Conservation (phyloP, 768 basidiomycete species). For the Mycena sanguinolenta region DNA sequence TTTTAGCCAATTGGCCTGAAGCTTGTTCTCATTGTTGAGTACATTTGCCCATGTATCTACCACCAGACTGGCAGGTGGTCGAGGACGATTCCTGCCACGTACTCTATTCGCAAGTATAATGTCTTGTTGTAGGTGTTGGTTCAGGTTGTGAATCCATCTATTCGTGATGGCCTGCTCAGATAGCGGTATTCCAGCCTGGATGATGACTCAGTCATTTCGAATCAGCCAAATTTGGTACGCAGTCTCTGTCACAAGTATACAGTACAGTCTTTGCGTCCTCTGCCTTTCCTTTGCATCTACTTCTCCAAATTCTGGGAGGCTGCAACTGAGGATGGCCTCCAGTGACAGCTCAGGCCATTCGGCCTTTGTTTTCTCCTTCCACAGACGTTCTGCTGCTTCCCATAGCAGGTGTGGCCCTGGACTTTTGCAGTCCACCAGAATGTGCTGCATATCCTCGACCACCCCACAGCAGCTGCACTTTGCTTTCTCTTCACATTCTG, state of each 20-base stretch:
- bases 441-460: too few species aligned
- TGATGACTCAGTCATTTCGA: neutral
- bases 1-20: neutral
- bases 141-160: constrained; percentile 31
- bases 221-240: neutral
- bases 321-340: too few species aligned
- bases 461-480: neutral
- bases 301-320: neutral
- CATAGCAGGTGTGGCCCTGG: neutral
- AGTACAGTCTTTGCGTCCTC: neutral
- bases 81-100: neutral
- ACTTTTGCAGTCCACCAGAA: neutral
- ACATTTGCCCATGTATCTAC: too few species aligned
- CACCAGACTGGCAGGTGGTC: neutral
- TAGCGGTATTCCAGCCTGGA: neutral
- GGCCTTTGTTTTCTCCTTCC: neutral
- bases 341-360: neutral
- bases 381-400: neutral
- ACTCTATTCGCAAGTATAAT: neutral
- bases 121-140: neutral
- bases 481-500: neutral
- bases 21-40: neutral
- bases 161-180: neutral
- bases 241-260: neutral
- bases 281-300: neutral